A percentile compares a stretch with the other conserved stretches of the same genome.
Conservation (phyloP, 495 filamentous ascomycete species). For the Hypoxylon lienhwacheense region DNA sequence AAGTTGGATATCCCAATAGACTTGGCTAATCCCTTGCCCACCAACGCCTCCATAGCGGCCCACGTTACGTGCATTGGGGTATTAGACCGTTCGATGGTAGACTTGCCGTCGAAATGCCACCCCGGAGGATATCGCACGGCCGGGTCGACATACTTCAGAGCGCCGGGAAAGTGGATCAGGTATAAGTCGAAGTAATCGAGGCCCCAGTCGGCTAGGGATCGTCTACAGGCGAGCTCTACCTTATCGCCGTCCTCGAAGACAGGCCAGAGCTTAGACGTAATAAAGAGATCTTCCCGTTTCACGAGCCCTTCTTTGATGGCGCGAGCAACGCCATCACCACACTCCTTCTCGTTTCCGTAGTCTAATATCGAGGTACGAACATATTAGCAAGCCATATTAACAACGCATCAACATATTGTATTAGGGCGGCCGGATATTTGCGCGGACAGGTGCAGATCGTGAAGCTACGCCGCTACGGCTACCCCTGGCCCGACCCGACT, state of each 20-base stretch:
- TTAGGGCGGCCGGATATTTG: no score
- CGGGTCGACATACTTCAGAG: constrained; percentile 79
- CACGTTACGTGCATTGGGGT: constrained; percentile 86
- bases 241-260: constrained; percentile 75
- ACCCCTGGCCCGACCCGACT: constrained; percentile 24
- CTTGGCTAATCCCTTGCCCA: constrained; percentile 66
- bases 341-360: constrained; percentile 87
- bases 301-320: constrained; percentile 86
- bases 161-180: constrained; percentile 81
- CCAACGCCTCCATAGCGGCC: constrained; percentile 79
- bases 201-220: constrained; percentile 77
- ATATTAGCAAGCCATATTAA: constrained; percentile 17
- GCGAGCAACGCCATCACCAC: constrained; percentile 79
- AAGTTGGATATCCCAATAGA: constrained; percentile 92
- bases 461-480: constrained; percentile 6
- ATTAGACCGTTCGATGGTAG: constrained; percentile 60
- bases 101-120: constrained; percentile 66
- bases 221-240: constrained; percentile 71
- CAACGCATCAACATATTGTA: constrained; percentile 9
- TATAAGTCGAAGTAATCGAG: constrained; percentile 85
- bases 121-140: constrained; percentile 76
- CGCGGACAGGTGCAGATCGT: no score
- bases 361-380: constrained; percentile 51
- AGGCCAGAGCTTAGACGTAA: constrained; percentile 93
- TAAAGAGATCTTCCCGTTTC: constrained; percentile 85